Base-by-base conservation (phyloP, 305 asterid species). In the Solanum aculeatissimum region DNA sequence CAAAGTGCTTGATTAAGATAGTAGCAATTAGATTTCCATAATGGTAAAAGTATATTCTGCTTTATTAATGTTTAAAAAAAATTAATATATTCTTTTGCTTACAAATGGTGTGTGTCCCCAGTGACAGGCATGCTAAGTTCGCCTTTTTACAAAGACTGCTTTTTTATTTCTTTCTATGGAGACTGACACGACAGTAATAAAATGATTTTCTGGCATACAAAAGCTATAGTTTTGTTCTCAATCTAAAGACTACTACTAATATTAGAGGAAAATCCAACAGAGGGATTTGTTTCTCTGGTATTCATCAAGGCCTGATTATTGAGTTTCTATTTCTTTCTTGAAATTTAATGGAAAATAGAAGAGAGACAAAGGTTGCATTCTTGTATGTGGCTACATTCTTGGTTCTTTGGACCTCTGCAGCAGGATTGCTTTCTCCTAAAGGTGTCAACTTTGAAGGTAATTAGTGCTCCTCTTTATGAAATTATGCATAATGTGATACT, bases 361-460 rank as follows among this genome's bases (percentile, higher is more conserved):
- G 89, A 80, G 86, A 84, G 65, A 84, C 57, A 87, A 86, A 58
- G 54, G 88, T 85, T 57, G 49, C 90, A 70, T 84, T 92, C 79
- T 85, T 88, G 89, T 89, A 84, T 83, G 63, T 91, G 58, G 35
- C 43, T 29, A 3, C 65, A 13, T 86, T 86, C 71, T 84, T 91
- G 5, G 89, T 84, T 88, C 77, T 90, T 87, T 90, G 89, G 87
- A 88, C 89, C 89, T 89, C 92, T 87, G 91, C 90, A 43, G 65
- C 77, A 66, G 92, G 87, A 74, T 80, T 96, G 91, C 97, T 96
- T 77, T 95, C 99, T 49, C 91, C 99, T 16, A 92, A 96, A 90
- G 98, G 99, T 89, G 97, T 95, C 9, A 96, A 96, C 93, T 96
- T 92, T 93, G 99, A 96, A 95, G 99, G 98, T 96, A 89, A 85